phyloP scores from a whole-genome alignment of 2,329 filamentous ascomycete genomes.

The Sphaerulina musiva region DNA sequence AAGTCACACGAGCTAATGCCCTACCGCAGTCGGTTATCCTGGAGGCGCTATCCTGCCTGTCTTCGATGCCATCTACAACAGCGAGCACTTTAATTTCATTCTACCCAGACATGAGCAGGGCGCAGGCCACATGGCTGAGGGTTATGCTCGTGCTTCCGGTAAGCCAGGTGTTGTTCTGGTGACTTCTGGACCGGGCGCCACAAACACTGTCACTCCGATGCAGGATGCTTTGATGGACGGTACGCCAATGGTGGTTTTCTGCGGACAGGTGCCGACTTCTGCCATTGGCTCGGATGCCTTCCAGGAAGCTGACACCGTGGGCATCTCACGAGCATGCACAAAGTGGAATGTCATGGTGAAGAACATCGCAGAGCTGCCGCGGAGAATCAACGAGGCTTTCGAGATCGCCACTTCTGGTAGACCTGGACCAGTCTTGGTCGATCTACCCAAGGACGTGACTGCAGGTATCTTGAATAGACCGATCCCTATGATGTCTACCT shows the following conservation, averaged over 20 bases:
- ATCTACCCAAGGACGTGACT: conserved; percentile 94
- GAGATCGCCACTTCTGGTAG: conserved; percentile 93
- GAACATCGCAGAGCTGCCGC: conserved; percentile 84
- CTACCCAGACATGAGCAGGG: conserved; percentile 95
- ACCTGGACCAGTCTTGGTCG: conserved; percentile 89
- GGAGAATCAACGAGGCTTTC: conserved; percentile 94
- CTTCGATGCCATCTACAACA: conserved; percentile 98
- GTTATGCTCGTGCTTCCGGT: conserved; percentile 87
- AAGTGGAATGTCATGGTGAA: conserved; percentile 99
- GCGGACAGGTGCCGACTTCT: conserved; percentile 81
- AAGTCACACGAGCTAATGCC: conserved; percentile 15
- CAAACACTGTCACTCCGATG: conserved; percentile 93
- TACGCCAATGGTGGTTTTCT: conserved; percentile 92
- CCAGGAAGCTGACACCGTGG: conserved; percentile 91
- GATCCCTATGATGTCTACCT: conserved; percentile 67
- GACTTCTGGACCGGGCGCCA: conserved; percentile 92
- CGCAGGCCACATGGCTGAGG: conserved; percentile 96
- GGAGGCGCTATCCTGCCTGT: conserved; percentile 95
- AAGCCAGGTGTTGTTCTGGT: conserved; percentile 94
- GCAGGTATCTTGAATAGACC: conserved; percentile 74
- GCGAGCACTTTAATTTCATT: conserved; percentile 91
- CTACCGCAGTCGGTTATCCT: conserved; percentile 58
- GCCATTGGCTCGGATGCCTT: conserved; percentile 94
- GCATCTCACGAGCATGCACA: conserved; percentile 89
- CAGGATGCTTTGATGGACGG: conserved; percentile 94